phyloP scores from a whole-genome alignment of 1,139 yeast genomes.

The Nakaseomyces bracarensis region DNA sequence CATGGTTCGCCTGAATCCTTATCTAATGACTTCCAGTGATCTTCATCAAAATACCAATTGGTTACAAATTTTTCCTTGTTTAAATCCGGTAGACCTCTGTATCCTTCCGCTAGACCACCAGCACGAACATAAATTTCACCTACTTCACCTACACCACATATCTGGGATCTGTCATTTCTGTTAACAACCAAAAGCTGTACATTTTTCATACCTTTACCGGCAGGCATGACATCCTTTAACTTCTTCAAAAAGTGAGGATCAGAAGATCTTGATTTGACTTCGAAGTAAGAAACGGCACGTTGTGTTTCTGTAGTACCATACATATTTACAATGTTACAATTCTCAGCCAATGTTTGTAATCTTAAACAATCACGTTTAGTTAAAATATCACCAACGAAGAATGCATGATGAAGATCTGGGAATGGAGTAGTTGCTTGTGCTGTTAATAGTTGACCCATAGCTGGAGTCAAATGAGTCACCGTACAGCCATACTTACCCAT shows the following conservation, averaged over 20 bases:
- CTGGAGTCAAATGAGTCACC: conserved; percentile 96
- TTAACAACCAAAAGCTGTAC: conserved; percentile 92
- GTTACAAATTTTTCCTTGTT: conserved; percentile 79
- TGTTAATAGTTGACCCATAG: conserved; percentile 95
- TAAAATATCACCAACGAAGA: conserved; percentile 94
- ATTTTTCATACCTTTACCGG: conserved; percentile 94
- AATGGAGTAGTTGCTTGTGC: conserved; percentile 93
- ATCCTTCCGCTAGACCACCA: conserved; percentile 95
- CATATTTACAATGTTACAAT: conserved; percentile 90
- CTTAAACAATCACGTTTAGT: conserved; percentile 95
- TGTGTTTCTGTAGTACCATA: conserved; percentile 99
- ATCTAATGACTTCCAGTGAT: conserved; percentile 54
- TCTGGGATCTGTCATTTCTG: conserved; percentile 74
- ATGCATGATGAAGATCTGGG: conserved; percentile 85
- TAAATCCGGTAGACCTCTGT: conserved; percentile 81
- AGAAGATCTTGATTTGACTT: conserved; percentile 62
- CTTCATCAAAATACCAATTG: conserved; percentile 73
- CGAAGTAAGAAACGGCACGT: conserved; percentile 91
- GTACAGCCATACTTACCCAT: conserved; percentile 87
- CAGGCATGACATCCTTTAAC: conserved; percentile 95
- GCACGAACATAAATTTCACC: conserved; percentile 98
- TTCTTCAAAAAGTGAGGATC: conserved; percentile 71
- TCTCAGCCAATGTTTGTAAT: conserved; percentile 83
- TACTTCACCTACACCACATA: conserved; percentile 97
- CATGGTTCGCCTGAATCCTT: conserved; percentile 46